Percentiles rank a stretch among this genome's conserved stretches.
Evolutionary conservation across 768 basidiomycete species (phyloP).

Genomic region (Amyloporia xantha): DNA sequence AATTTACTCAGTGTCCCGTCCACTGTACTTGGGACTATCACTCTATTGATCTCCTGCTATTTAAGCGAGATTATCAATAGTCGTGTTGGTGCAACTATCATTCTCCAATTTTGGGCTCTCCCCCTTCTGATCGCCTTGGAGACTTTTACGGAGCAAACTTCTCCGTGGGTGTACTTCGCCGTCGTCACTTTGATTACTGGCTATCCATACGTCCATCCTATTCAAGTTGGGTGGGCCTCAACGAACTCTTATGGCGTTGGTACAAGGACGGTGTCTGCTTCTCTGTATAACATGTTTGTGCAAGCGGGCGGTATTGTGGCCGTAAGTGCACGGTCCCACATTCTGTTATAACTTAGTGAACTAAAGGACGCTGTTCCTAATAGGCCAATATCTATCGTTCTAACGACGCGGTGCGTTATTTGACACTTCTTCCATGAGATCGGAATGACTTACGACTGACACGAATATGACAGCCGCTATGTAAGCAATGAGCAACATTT

Average conservation of each 20-base stretch:
- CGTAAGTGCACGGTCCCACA: conserved; percentile 24
- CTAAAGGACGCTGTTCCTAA: neutral
- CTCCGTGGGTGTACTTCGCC: conserved; percentile 51
- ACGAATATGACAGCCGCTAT: conserved; percentile 7
- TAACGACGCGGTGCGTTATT: conserved; percentile 32
- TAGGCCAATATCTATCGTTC: conserved; percentile 51
- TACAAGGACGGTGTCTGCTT: conserved; percentile 40
- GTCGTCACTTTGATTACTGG: conserved; percentile 52
- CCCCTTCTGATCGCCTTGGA: conserved; percentile 54
- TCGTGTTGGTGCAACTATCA: conserved; percentile 46
- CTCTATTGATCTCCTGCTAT: conserved; percentile 37
- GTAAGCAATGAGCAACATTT: neutral
- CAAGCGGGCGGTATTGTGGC: conserved; percentile 45
- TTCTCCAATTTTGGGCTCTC: conserved; percentile 56
- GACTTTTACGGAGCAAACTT: conserved; percentile 41
- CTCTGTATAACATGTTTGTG: conserved; percentile 61
- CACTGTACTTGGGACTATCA: conserved; percentile 41
- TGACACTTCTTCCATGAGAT: neutral
- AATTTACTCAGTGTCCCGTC: conserved; percentile 61
- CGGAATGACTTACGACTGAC: neutral
- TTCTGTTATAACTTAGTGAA: neutral
- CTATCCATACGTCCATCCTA: conserved; percentile 31
- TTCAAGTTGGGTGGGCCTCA: conserved; percentile 47
- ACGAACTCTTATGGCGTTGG: conserved; percentile 56
- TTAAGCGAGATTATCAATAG: conserved; percentile 52